Percentiles rank a stretch among this genome's conserved stretches.
phyloP scores from a whole-genome alignment of 2,329 filamentous ascomycete genomes.

The Beauveria varroae region DNA sequence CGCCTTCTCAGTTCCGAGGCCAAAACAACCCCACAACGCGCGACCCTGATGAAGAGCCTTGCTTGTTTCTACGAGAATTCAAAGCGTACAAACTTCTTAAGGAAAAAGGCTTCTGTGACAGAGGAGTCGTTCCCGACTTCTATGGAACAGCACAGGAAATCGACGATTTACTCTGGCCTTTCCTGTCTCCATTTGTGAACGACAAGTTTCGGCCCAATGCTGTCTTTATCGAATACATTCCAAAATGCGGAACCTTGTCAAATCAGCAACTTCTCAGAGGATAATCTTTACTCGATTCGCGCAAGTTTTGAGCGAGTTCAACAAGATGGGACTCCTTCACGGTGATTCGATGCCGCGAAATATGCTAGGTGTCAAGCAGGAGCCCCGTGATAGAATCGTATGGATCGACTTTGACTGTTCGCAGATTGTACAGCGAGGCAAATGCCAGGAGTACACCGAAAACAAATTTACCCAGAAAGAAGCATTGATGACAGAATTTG shows the following conservation, averaged over 20 bases:
- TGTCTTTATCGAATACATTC: slow-evolving; percentile 2
- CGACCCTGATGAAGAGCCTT: neutral
- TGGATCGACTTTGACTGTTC: neutral
- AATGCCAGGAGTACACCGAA: neutral
- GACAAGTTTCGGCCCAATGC: neutral
- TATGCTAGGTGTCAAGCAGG: neutral
- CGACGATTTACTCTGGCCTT: neutral
- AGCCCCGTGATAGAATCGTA: neutral
- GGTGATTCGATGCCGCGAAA: neutral
- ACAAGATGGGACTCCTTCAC: neutral
- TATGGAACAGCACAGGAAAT: neutral
- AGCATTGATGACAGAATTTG: neutral
- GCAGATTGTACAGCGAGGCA: neutral
- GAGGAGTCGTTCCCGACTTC: neutral
- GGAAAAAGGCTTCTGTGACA: neutral
- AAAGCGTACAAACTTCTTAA: neutral
- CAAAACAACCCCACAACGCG: neutral
- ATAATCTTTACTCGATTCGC: neutral
- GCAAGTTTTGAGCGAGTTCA: neutral
- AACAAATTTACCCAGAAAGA: neutral
- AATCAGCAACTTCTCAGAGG: neutral
- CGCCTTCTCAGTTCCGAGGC: neutral
- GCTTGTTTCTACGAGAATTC: neutral
- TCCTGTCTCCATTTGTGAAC: neutral
- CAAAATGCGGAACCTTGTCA: neutral